A percentile compares a stretch with the other conserved stretches of the same genome.
These are phyloP conservation scores for Roridomyces roridus DNA, from an alignment of 768 basidiomycete species.

Conservation along the genomic window DNA sequence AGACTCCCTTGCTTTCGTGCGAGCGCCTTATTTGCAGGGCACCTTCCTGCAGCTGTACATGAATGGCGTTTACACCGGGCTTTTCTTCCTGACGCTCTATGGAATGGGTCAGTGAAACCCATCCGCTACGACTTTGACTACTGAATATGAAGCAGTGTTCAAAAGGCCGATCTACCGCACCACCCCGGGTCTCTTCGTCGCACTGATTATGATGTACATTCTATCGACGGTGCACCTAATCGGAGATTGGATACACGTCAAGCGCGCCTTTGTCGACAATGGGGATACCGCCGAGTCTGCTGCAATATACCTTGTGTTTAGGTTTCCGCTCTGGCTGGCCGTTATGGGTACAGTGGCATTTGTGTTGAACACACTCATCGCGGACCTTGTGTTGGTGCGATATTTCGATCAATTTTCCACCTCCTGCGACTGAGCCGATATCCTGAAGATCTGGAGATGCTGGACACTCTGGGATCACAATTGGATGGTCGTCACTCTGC, in stretches of 20 bases:
- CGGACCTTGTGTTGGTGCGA: slow-evolving; percentile 15
- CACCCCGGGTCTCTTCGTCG: background rate
- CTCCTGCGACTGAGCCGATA: background rate
- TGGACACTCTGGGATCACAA: slow-evolving; percentile 19
- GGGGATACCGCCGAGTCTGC: background rate
- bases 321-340: slow-evolving; percentile 4
- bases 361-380: slow-evolving; percentile 5
- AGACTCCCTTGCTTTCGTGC: background rate
- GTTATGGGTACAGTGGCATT: background rate
- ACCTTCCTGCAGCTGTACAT: background rate
- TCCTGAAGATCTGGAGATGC: slow-evolving; percentile 21
- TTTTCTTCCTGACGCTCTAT: slow-evolving; percentile 1
- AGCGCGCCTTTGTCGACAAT: slow-evolving; percentile 9
- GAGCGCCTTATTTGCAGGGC: background rate
- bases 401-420: background rate
- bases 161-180: background rate
- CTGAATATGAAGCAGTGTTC: background rate
- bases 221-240: slow-evolving; percentile 11
- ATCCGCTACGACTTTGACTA: no score
- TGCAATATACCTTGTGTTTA: background rate
- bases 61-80: slow-evolving; percentile 1
- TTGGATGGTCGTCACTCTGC: slow-evolving; percentile 5
- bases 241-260: slow-evolving; percentile 6
- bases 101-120: background rate
- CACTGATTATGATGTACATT: slow-evolving; percentile 13